Evolutionary conservation across 441 rosid species (phyloP), one percentile per base, ranked within the genome.

Genomic region (Gossypium aridum): DNA sequence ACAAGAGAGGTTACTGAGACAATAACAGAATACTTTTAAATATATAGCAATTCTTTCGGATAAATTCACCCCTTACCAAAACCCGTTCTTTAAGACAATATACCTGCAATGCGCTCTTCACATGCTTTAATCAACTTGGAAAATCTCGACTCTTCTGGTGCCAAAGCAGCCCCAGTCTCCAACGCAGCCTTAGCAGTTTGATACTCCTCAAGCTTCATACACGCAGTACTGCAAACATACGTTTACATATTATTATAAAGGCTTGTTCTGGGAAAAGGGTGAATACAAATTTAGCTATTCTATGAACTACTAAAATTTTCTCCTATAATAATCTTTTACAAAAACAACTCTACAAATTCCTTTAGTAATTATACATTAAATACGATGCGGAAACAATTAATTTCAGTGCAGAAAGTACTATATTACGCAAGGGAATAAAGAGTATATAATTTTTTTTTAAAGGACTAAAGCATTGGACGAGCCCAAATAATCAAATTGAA

Each of bases 201-300:
- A 85, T 87, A 93, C 56, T 95, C 97, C 78, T 90, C 92, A 56
- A 95, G 92, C 77, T 88, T 90, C 83, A 93, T 81, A 76, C 94
- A 91, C 0, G 98, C 97, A 71, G 73, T 79, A 66, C 99, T 95
- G 83, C 79, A 83, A 37, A 75, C 12, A 57, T 66, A 6, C 9
- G 0, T 73, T n/a, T 7, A 53, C 25, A 16, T 69, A 31, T 70
- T 54, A 20, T 28, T 10, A 54, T 17, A 28, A 4, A 70, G 17
- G 73, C 4, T 16, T 31, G 37, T 4, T 31, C 37, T 31, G 7
- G 16, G 5, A 20, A 17, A 64, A 64, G 25, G 51, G 7, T 3
- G n/a, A 51, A 25, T 51, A 51, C 34, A 7, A 49, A 8, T n/a
- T 51, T 51, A 53, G 60, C 23, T 16, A 53, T 51, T 53, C 54